phyloP scores from a whole-genome alignment of 768 basidiomycete genomes.

The Chalciporus piperatus region DNA sequence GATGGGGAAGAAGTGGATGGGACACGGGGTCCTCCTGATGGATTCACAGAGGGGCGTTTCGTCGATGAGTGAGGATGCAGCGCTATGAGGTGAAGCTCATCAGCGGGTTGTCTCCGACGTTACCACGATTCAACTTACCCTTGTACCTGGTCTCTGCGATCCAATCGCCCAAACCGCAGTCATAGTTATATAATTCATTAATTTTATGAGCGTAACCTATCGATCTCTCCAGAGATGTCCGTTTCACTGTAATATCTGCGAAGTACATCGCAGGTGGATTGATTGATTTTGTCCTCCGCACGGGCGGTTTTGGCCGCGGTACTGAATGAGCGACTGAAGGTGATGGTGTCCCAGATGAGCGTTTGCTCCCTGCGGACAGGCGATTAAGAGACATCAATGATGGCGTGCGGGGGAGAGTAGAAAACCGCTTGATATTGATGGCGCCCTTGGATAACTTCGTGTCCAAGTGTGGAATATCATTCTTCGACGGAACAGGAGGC shows the following conservation, averaged over 20 bases:
- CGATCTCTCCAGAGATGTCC: conserved; percentile 64
- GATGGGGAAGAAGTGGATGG: conserved; percentile 43
- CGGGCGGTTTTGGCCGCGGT: conserved; percentile 16
- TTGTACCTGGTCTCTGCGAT: conserved; percentile 50
- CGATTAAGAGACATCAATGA: conserved; percentile 47
- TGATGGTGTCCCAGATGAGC: conserved; percentile 24
- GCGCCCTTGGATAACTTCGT: conserved; percentile 25
- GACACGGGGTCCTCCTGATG: conserved; percentile 19
- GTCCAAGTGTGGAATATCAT: conserved; percentile 22
- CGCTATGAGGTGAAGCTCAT: conserved; percentile 9
- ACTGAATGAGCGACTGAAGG: conserved; percentile 35
- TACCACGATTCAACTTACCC: conserved; percentile 39
- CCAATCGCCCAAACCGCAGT: conserved; percentile 82
- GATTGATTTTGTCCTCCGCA: conserved; percentile 33
- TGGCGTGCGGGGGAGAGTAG: conserved; percentile 65
- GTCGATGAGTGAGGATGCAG: conserved; percentile 20
- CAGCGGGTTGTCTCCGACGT: not conserved
- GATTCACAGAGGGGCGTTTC: conserved; percentile 28
- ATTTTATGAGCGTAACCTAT: conserved; percentile 77
- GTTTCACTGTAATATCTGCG: conserved; percentile 56
- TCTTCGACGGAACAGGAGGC: conserved; percentile 31
- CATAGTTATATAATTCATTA: conserved; percentile 71
- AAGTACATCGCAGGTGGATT: conserved; percentile 71
- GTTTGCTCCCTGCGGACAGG: conserved; percentile 20
- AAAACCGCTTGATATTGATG: conserved; percentile 41